Conservation (phyloP, 140 eudicot genomes). For the Bidens hawaiensis region DNA sequence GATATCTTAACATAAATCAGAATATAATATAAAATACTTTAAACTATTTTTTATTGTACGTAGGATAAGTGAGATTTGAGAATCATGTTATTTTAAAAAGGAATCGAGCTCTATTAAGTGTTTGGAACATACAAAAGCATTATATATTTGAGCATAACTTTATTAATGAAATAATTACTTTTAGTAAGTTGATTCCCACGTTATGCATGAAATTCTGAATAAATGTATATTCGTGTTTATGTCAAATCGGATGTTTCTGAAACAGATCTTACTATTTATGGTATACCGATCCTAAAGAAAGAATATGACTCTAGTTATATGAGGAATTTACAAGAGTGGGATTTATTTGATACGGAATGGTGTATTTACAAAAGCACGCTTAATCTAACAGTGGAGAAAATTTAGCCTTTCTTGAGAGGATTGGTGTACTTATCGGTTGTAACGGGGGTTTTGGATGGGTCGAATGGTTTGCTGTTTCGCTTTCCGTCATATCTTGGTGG, state of each 20-base stretch:
- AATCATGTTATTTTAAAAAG: neutral
- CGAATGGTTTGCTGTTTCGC: too few relatives aligned
- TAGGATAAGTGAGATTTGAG: neutral
- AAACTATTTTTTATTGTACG: neutral
- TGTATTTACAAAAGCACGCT: too few relatives aligned
- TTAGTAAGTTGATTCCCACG: slow-evolving; percentile 15
- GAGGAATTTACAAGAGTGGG: neutral
- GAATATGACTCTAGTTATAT: neutral
- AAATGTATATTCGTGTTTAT: neutral
- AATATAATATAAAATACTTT: neutral
- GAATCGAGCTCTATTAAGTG: neutral
- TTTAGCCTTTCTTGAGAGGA: too few relatives aligned
- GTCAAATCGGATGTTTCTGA: neutral
- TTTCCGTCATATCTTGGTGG: too few relatives aligned
- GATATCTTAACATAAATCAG: neutral
- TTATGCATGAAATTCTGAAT: neutral
- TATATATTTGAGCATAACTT: slow-evolving; percentile 9
- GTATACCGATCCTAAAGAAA: neutral
- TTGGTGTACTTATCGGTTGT: too few relatives aligned
- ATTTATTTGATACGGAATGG: too few relatives aligned
- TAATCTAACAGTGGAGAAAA: too few relatives aligned
- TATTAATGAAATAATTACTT: neutral
- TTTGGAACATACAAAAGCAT: slow-evolving; percentile 6
- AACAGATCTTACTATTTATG: neutral
- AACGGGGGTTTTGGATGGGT: too few relatives aligned